Evolutionary conservation across 2,329 filamentous ascomycete genomes (phyloP), one percentile per base, ranked within the genome.

Genomic region (Neofusicoccum kwambonambiense): DNA sequence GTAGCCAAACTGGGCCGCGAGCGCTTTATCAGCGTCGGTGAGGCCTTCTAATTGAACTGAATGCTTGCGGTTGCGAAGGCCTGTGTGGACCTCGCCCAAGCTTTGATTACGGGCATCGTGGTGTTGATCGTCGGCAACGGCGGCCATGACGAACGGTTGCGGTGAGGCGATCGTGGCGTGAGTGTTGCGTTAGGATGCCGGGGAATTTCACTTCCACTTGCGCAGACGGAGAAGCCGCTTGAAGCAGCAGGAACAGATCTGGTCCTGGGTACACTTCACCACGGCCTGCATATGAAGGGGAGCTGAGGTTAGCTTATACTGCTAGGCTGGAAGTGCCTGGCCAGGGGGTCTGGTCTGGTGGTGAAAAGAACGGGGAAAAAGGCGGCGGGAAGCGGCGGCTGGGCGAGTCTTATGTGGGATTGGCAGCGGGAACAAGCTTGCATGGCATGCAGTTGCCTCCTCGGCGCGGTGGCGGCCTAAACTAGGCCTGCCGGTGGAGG

Each of bases 151-250:
- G 22, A 3, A 22, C 22, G 22, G 22, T 22, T 22, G 22, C 3
- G 22, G 3, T 22, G 22, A 3, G 22, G 22, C 22, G 22, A 3
- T 22, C 22, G 22, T 3, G 11, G 15, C 2, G 15, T 7, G 17
- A 15, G 13, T 19, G 52, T 15, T 42, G 17, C 52, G 37, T 19
- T 57, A 3, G 37, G 17, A 31, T n/a, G n/a, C 27, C 31, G 11
- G 8, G 19, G 15, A 34, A 41, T 17, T 62, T 62, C 47, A 62
- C 60, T 47, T 62, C 60, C 60, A 62, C 60, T 62, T 62, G 60
- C 60, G 60, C 19, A 51, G 47, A 52, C 60, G 47, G 37, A 62
- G 34, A 42, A 51, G 17, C 60, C 60, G 60, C 60, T 39, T 52
- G 45, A 52, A 62, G 60, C 60, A 62, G 47, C 37, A 62, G 45